These are phyloP conservation scores for Pseudocercospora musae DNA, from an alignment of 2,329 filamentous ascomycete species.

Conservation along the genomic window DNA sequence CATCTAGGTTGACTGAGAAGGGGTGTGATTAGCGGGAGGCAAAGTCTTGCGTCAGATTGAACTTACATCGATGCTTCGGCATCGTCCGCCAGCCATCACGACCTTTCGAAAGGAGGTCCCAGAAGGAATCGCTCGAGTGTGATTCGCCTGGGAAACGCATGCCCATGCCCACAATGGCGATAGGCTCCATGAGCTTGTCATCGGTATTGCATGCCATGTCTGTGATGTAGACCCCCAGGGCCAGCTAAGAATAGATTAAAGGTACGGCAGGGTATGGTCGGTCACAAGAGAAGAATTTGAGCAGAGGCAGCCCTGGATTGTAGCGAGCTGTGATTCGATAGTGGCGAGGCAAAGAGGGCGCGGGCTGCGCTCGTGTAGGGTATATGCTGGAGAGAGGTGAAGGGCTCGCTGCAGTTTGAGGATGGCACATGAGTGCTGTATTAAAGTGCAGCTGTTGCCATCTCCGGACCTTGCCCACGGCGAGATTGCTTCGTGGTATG, in stretches of 20 bases:
- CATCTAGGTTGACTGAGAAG: conserved; percentile 1
- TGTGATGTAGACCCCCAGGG: neutral
- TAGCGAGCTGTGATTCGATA: neutral
- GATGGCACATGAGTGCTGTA: neutral
- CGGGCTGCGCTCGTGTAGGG: neutral
- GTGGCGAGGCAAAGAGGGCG: neutral
- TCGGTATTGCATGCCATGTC: neutral
- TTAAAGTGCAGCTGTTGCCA: neutral
- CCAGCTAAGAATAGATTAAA: neutral
- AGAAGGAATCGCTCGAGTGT: conserved; percentile 5
- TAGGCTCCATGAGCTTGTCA: conserved; percentile 4
- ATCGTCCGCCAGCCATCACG: neutral
- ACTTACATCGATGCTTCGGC: conserved; percentile 5
- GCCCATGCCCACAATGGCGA: conserved; percentile 12
- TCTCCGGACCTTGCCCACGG: neutral
- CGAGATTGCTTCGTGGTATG: neutral
- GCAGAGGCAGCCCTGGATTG: neutral
- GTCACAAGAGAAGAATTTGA: neutral
- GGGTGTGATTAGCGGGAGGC: neutral
- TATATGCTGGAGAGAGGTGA: neutral
- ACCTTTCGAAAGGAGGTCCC: conserved; percentile 5
- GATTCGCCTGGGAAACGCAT: conserved; percentile 10
- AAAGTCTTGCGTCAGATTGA: neutral
- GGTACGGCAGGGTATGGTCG: neutral
- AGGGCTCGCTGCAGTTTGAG: neutral